These are phyloP conservation scores for Codiaeum variegatum DNA, from an alignment of 441 rosid genomes.

Conservation along the genomic window DNA sequence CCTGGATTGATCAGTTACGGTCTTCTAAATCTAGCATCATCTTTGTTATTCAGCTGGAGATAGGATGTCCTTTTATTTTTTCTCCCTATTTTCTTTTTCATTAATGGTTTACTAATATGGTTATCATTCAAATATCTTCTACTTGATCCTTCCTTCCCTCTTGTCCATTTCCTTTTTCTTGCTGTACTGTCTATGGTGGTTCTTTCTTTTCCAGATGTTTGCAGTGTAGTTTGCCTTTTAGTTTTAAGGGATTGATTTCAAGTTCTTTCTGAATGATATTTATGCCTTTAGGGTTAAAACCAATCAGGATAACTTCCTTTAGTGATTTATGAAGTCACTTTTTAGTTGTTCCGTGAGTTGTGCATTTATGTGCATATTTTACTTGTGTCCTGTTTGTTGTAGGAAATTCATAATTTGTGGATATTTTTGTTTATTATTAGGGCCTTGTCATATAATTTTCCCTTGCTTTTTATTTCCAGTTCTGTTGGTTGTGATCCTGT, in stretches of 20 bases:
- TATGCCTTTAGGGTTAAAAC: not conserved
- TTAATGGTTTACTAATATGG: too few species aligned
- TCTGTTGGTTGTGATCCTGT: not conserved
- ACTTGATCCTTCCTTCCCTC: not conserved
- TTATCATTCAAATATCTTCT: not conserved
- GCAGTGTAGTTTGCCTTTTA: not conserved
- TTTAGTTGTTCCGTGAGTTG: not conserved
- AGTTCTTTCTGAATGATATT: not conserved
- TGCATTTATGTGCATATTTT: not conserved
- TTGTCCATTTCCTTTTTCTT: not conserved
- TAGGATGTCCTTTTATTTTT: too few species aligned
- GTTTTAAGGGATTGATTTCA: not conserved
- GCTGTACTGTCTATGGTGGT: too few species aligned
- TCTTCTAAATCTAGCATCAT: not conserved
- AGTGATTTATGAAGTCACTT: not conserved
- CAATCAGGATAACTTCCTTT: not conserved
- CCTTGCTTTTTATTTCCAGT: not conserved
- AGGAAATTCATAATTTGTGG: not conserved
- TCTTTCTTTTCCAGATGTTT: not conserved
- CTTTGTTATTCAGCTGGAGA: too few species aligned
- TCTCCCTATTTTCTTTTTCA: too few species aligned
- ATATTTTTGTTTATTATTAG: not conserved
- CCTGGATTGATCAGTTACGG: not conserved
- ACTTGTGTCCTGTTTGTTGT: not conserved
- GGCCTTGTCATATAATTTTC: not conserved